phyloP scores from a whole-genome alignment of 1,284 basidiomycete species.

The Boletus smithii region DNA sequence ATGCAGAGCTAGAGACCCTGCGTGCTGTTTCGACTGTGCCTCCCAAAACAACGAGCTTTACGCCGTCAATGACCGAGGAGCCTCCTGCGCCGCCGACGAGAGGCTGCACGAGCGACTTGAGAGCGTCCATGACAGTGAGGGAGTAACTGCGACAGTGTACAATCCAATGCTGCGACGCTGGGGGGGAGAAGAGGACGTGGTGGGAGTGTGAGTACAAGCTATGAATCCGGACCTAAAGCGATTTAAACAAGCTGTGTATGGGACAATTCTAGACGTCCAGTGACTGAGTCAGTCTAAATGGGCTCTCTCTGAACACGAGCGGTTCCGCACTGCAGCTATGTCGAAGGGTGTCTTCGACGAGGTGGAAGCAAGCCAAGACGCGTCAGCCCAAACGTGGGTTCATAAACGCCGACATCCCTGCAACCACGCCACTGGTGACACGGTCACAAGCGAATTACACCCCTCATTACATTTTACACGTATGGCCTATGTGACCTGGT shows the following conservation, averaged over 20 bases:
- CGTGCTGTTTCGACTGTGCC: slow-evolving; percentile 82
- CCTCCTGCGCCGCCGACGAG: slow-evolving; percentile 70
- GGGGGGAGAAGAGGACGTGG: slow-evolving; percentile 14
- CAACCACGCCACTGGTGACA: slow-evolving; percentile 29
- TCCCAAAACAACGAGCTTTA: slow-evolving; percentile 82
- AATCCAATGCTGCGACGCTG: slow-evolving; percentile 34
- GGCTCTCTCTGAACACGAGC: background rate
- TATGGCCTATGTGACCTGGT: slow-evolving; percentile 36
- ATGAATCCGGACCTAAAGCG: background rate
- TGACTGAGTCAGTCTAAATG: slow-evolving; percentile 8
- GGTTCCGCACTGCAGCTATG: slow-evolving; percentile 4
- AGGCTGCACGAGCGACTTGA: slow-evolving; percentile 78
- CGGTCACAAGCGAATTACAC: slow-evolving; percentile 17
- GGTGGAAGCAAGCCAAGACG: slow-evolving; percentile 33
- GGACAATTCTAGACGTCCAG: background rate
- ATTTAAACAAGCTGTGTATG: slow-evolving; percentile 29
- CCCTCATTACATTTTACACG: slow-evolving; percentile 1
- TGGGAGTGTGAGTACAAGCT: slow-evolving; percentile 25
- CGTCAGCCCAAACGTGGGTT: slow-evolving; percentile 34
- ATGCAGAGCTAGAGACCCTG: slow-evolving; percentile 74
- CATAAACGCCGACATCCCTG: slow-evolving; percentile 23
- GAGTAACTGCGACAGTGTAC: slow-evolving; percentile 21
- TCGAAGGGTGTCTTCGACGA: background rate
- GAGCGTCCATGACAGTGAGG: slow-evolving; percentile 59
- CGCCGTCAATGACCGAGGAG: slow-evolving; percentile 75